These are phyloP conservation scores for Glarea lozoyensis DNA, from an alignment of 495 filamentous ascomycete species.

Conservation along the genomic window DNA sequence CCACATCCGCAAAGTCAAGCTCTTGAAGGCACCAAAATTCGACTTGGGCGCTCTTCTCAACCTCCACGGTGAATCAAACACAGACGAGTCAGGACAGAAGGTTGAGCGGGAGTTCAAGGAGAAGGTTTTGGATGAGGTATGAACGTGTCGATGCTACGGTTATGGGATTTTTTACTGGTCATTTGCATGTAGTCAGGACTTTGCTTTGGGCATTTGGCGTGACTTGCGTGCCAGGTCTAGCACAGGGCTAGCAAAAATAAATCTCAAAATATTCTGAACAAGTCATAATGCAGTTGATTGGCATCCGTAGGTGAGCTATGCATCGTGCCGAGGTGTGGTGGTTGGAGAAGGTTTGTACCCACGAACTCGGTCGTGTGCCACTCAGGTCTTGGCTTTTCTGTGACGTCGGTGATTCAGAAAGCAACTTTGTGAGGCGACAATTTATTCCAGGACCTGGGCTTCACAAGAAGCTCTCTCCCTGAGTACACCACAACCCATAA, in stretches of 20 bases:
- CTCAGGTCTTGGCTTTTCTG: constrained; percentile 1
- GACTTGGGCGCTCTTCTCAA: constrained; percentile 91
- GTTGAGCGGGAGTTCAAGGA: constrained; percentile 99
- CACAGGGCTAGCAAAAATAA: constrained; percentile 33
- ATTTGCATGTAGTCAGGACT: constrained; percentile 28
- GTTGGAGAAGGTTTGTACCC: too few species aligned
- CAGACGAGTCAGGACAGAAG: constrained; percentile 96
- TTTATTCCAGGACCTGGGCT: neutral
- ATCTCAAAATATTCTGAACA: constrained; percentile 14
- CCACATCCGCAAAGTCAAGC: constrained; percentile 99
- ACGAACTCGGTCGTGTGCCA: neutral
- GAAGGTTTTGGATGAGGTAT: constrained; percentile 85
- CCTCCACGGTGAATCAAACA: constrained; percentile 93
- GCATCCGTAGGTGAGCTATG: too few species aligned
- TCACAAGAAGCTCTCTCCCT: neutral
- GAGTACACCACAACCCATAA: too few species aligned
- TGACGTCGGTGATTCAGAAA: neutral
- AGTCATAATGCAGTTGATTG: too few species aligned
- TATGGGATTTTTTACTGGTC: constrained; percentile 38
- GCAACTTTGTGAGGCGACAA: too few species aligned
- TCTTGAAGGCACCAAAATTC: constrained; percentile 96
- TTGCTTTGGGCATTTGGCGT: constrained; percentile 48
- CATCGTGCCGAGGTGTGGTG: too few species aligned
- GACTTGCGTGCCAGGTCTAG: constrained; percentile 37
- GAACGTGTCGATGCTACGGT: constrained; percentile 39